phyloP scores from a whole-genome alignment of 2,329 filamentous ascomycete species.

The Colletotrichum godetiae region DNA sequence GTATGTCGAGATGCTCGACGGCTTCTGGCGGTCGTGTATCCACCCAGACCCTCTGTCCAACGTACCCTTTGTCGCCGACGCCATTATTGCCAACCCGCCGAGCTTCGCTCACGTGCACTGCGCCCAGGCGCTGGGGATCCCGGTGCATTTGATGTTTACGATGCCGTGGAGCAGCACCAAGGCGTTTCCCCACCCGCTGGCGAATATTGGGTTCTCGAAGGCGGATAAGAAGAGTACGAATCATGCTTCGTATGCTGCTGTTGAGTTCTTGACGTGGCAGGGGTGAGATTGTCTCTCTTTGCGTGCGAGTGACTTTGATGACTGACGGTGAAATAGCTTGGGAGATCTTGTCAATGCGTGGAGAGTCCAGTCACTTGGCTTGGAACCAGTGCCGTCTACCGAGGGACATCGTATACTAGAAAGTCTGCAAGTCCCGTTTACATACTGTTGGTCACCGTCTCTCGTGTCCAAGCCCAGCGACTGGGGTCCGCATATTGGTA shows the following conservation, averaged over 20 bases:
- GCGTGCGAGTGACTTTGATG: neutral
- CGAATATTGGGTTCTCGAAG: slow-evolving; percentile 70
- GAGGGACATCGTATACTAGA: slow-evolving; percentile 79
- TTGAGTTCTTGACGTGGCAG: slow-evolving; percentile 84
- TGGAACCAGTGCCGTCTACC: slow-evolving; percentile 76
- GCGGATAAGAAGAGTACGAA: slow-evolving; percentile 69
- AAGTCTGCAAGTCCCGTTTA: slow-evolving; percentile 76
- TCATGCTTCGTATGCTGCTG: slow-evolving; percentile 76
- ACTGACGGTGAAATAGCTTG: slow-evolving; percentile 46
- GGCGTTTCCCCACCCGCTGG: slow-evolving; percentile 78
- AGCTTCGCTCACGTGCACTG: slow-evolving; percentile 61
- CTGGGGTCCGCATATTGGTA: slow-evolving; percentile 71
- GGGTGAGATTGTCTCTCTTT: slow-evolving; percentile 50
- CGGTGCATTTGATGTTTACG: slow-evolving; percentile 61
- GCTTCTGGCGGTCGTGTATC: slow-evolving; percentile 39
- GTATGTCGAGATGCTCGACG: slow-evolving; percentile 40
- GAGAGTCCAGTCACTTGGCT: slow-evolving; percentile 71
- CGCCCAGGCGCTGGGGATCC: slow-evolving; percentile 55
- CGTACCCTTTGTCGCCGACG: slow-evolving; percentile 59
- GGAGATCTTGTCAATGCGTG: slow-evolving; percentile 90
- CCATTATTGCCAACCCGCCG: slow-evolving; percentile 62
- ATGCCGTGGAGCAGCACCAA: slow-evolving; percentile 83
- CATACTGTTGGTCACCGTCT: slow-evolving; percentile 81
- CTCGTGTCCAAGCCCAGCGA: slow-evolving; percentile 74
- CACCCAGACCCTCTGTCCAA: slow-evolving; percentile 34